Conservation (phyloP, 768 basidiomycete genomes). For the Calocera cornea region DNA sequence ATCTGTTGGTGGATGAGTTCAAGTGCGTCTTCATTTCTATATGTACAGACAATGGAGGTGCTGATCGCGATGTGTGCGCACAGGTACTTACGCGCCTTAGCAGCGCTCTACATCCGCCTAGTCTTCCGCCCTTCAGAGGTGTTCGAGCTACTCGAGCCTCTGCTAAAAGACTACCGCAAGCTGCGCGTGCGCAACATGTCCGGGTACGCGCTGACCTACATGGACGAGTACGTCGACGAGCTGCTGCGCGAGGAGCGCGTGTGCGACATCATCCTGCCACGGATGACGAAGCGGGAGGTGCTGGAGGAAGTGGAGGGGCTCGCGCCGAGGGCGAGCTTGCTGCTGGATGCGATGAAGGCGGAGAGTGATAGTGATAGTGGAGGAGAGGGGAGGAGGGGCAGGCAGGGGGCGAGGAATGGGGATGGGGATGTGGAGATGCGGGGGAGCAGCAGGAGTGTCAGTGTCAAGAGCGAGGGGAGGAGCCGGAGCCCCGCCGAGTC, state of each 20-base stretch:
- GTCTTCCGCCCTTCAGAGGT: constrained; percentile 84
- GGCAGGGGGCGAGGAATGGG: neutral
- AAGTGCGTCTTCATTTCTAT: constrained; percentile 50
- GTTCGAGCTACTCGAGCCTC: constrained; percentile 83
- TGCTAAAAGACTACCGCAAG: constrained; percentile 89
- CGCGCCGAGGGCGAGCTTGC: constrained; percentile 65
- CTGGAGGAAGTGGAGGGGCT: constrained; percentile 89
- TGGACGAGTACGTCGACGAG: constrained; percentile 83
- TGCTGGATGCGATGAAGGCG: constrained; percentile 78
- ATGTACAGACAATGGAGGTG: neutral
- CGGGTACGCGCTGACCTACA: constrained; percentile 72
- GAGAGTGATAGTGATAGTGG: neutral
- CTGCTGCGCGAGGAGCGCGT: constrained; percentile 80
- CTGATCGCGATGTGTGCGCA: constrained; percentile 7
- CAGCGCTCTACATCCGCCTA: constrained; percentile 88
- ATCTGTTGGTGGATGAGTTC: constrained; percentile 92
- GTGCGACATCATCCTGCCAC: constrained; percentile 91
- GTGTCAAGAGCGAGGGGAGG: neutral
- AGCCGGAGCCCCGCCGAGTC: neutral
- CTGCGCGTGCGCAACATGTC: constrained; percentile 68
- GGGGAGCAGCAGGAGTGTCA: neutral
- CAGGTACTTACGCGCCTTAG: constrained; percentile 87
- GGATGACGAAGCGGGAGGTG: constrained; percentile 68
- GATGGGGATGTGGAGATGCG: neutral
- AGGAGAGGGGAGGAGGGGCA: neutral